phyloP scores from a whole-genome alignment of 495 filamentous ascomycete species.

The Aspergillus steynii region DNA sequence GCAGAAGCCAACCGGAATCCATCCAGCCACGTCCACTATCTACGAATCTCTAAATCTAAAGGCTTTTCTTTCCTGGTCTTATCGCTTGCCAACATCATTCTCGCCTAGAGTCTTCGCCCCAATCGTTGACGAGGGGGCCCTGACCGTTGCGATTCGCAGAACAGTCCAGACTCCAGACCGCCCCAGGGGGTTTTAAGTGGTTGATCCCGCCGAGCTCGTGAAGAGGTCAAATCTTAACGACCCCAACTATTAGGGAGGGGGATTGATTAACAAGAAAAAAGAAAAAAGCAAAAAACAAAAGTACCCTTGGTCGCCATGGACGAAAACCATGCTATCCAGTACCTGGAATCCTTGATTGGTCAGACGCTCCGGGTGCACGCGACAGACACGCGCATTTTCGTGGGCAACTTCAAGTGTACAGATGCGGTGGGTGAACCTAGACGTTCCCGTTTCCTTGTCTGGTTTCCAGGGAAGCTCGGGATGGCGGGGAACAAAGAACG shows the following conservation, averaged over 20 bases:
- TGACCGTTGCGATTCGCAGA: constrained; percentile 2
- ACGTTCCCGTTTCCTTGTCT: constrained; percentile 3
- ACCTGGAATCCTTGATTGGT: constrained; percentile 49
- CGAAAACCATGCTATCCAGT: constrained; percentile 40
- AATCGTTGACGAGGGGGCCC: neutral
- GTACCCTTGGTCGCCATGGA: constrained; percentile 33
- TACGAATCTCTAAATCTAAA: neutral
- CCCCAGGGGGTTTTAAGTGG: constrained; percentile 9
- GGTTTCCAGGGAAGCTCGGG: neutral
- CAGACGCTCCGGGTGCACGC: constrained; percentile 71
- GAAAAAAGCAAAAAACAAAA: neutral
- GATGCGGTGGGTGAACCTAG: constrained; percentile 64
- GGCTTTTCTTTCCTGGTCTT: neutral
- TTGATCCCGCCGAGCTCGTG: constrained; percentile 8
- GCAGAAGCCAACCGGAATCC: neutral
- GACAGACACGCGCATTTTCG: constrained; percentile 83
- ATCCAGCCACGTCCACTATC: neutral
- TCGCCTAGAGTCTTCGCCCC: neutral
- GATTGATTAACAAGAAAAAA: constrained; percentile 11
- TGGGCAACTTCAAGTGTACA: constrained; percentile 89
- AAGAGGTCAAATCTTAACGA: neutral
- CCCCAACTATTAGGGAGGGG: neutral
- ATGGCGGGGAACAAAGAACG: neutral
- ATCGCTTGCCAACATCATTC: neutral
- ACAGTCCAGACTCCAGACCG: constrained; percentile 11